phyloP scores from a whole-genome alignment of 345 rosid species.

The Pistacia integerrima region DNA sequence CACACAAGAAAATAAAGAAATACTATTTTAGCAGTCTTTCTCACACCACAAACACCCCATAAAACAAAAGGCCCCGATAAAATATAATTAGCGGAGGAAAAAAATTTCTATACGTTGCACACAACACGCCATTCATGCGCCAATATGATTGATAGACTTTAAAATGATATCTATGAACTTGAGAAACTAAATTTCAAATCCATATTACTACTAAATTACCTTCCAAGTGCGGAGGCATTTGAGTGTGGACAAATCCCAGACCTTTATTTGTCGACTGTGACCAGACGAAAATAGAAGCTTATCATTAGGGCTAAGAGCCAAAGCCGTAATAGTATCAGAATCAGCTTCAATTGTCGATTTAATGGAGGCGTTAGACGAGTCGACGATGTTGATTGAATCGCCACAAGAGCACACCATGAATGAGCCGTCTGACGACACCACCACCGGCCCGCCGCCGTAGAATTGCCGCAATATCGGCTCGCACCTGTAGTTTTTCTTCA shows the following conservation, averaged over 20 bases:
- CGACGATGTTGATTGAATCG: conserved; percentile 75
- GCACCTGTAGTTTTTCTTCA: conserved; percentile 75
- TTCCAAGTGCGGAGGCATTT: conserved; percentile 93
- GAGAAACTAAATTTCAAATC: no score
- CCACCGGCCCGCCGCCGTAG: conserved; percentile 87
- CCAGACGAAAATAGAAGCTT: conserved; percentile 88
- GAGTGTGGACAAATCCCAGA: conserved; percentile 80
- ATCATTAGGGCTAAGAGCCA: conserved; percentile 80
- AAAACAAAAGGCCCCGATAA: no score
- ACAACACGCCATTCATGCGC: no score
- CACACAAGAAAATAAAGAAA: neutral
- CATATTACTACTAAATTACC: conserved; percentile 35
- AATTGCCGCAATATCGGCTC: conserved; percentile 74
- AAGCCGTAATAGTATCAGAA: conserved; percentile 68
- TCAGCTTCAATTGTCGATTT: conserved; percentile 70
- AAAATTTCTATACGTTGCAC: no score
- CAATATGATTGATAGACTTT: no score
- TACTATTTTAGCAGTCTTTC: neutral
- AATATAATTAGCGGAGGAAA: no score
- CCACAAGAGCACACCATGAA: conserved; percentile 81
- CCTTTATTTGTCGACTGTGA: conserved; percentile 84
- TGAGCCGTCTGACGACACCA: conserved; percentile 75
- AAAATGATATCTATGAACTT: no score
- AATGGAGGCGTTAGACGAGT: conserved; percentile 52
- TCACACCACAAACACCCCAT: no score